Conservation (phyloP, 306 rosid genomes). For the Pterocarpus macrocarpus region DNA sequence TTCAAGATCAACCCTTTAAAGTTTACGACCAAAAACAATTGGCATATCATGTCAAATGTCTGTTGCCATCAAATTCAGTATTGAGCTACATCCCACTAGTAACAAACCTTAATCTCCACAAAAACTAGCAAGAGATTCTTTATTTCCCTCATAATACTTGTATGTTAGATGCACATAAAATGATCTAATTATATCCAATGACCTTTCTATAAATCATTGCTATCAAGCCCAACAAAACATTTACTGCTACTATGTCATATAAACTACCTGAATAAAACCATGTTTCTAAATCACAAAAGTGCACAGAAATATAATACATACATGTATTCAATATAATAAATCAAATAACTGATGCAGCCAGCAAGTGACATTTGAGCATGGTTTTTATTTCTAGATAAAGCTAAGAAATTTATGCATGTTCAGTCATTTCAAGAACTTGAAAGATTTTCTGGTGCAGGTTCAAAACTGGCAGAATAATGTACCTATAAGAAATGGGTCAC, state of each 20-base stretch:
- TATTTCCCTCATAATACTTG: conserved; percentile 1
- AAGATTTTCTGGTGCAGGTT: too few species aligned
- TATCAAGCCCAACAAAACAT: conserved; percentile 20
- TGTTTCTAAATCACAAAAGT: neutral
- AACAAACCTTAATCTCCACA: conserved; percentile 14
- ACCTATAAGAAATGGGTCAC: too few species aligned
- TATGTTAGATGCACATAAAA: conserved; percentile 27
- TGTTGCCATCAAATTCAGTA: conserved; percentile 8
- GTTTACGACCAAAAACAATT: neutral
- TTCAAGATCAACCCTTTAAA: conserved; percentile 1
- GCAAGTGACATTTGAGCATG: too few species aligned
- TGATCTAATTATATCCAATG: conserved; percentile 26
- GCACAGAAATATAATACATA: too few species aligned
- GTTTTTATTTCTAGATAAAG: too few species aligned
- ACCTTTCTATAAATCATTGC: conserved; percentile 27
- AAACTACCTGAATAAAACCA: conserved; percentile 19
- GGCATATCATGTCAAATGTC: neutral
- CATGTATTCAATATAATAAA: too few species aligned
- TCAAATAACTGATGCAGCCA: too few species aligned
- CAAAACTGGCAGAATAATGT: too few species aligned
- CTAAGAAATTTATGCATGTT: too few species aligned
- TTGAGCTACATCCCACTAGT: neutral
- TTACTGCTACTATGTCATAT: neutral
- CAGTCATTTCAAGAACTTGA: too few species aligned
- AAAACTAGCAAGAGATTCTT: neutral